Evolutionary conservation across 352 stramenopile species (phyloP).

Genomic region (Phytophthora aleatoria): DNA sequence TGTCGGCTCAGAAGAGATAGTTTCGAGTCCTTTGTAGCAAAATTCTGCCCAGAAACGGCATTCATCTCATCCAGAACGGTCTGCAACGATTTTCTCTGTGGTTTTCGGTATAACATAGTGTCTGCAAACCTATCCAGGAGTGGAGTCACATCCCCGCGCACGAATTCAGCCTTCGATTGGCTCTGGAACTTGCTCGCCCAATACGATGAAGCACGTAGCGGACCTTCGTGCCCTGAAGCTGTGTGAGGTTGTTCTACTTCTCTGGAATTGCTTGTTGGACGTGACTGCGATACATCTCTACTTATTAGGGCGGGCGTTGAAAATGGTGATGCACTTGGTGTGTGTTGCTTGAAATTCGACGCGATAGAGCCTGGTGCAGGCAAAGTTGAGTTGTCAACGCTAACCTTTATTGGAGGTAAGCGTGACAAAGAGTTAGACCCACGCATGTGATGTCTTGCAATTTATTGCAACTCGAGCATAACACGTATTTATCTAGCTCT

Average conservation of each 20-base stretch:
- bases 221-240: not conserved
- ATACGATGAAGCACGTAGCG: slow-evolving; percentile 17
- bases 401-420: slow-evolving; percentile 16
- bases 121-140: slow-evolving; percentile 45
- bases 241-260: slow-evolving; percentile 1
- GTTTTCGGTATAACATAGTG: slow-evolving; percentile 36
- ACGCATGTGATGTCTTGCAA: slow-evolving; percentile 5
- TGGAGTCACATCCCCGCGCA: slow-evolving; percentile 32
- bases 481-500: not conserved
- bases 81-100: slow-evolving; percentile 39
- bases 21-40: not conserved
- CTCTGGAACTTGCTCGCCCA: slow-evolving; percentile 34
- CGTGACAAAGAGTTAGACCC: slow-evolving; percentile 16
- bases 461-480: not conserved
- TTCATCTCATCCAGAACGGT: slow-evolving; percentile 40
- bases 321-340: slow-evolving; percentile 10
- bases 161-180: slow-evolving; percentile 40
- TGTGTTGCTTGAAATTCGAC: not conserved
- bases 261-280: not conserved
- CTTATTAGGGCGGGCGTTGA: slow-evolving; percentile 7
- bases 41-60: not conserved
- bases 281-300: not conserved
- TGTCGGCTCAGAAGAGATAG: slow-evolving; percentile 19
- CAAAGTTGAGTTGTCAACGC: not conserved
- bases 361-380: not conserved